Evolutionary conservation across 129 eudicot species (phyloP).

Genomic region (Artemisia annua): DNA sequence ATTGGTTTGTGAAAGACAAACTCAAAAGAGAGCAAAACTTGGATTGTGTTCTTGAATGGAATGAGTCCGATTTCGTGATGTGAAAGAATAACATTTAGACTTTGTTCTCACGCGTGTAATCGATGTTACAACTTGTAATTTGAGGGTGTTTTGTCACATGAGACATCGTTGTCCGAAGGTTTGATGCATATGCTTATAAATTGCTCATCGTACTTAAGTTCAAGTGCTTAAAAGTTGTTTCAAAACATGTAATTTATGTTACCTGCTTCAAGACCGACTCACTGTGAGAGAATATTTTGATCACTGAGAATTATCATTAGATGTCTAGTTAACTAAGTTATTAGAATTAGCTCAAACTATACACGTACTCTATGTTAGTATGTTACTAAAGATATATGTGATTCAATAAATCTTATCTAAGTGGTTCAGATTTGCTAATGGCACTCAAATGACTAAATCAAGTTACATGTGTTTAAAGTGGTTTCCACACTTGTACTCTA

Average conservation of each 20-base stretch:
- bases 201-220: neutral
- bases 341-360: neutral
- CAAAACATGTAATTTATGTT: neutral
- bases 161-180: neutral
- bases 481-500: too few relatives aligned
- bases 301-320: neutral
- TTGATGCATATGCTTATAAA: neutral
- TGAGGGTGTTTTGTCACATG: neutral
- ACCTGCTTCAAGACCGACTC: neutral
- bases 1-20: slow-evolving; percentile 92
- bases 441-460: too few relatives aligned
- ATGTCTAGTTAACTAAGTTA: neutral
- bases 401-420: too few relatives aligned
- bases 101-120: neutral
- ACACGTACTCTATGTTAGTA: neutral
- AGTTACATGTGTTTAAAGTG: too few relatives aligned
- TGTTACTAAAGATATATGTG: neutral
- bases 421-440: too few relatives aligned
- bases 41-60: slow-evolving; percentile 84
- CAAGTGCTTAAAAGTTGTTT: neutral
- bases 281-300: neutral
- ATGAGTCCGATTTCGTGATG: slow-evolving; percentile 54
- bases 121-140: slow-evolving; percentile 5
- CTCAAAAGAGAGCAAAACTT: slow-evolving; percentile 80
- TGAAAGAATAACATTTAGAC: slow-evolving; percentile 3